Base-by-base conservation (phyloP, 1,284 basidiomycete genomes). In the Ceratobasidium sp. region DNA sequence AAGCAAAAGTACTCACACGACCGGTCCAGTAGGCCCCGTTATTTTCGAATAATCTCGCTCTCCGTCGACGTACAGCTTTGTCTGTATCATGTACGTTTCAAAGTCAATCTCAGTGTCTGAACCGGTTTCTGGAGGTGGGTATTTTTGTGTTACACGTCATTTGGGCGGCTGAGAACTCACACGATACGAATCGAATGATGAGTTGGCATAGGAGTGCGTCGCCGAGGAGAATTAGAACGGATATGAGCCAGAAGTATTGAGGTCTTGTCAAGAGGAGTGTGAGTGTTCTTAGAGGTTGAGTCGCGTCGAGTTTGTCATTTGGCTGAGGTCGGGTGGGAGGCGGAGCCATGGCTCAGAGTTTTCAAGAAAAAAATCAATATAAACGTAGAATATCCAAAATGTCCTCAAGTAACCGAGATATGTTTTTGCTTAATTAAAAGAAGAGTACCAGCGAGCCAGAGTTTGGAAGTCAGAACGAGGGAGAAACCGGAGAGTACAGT, bases 51-150 rank as follows among this genome's bases (percentile, higher is more conserved):
- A 99, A 84, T 97, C 91, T 40, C 93, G 88, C 84, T 98, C 93
- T 52, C 97, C 97, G 62, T 91, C 89, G 62, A 94, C 82, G 84
- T 94, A 97, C 66, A 94, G 84, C 73, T 92, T 88, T 1, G 94
- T 90, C 80, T 99, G 98, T 78, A 93, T 88, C 90, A 97, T 93
- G 83, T 98, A 98, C 0, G 96, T 97, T 83, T 91, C 89, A 90
- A 94, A 99, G 86, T 99, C 98, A 82, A 99, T 99, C 85, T 99
- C 97, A n/a, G 98, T 99, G 86, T 97, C 96, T 97, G 85, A 33
- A 33, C 33, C 33, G 33, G 33, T 33, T 33, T 33, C 33, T 33
- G 33, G 33, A 33, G 33, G 33, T 33, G 33, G 33, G 33, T 33
- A 33, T 33, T 33, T 33, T 33, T 33, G 33, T 33, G 33, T 33